A percentile compares a stretch with the other conserved stretches of the same genome.
Conservation (phyloP, 2,329 filamentous ascomycete genomes). For the Colletotrichum gigasporum region DNA sequence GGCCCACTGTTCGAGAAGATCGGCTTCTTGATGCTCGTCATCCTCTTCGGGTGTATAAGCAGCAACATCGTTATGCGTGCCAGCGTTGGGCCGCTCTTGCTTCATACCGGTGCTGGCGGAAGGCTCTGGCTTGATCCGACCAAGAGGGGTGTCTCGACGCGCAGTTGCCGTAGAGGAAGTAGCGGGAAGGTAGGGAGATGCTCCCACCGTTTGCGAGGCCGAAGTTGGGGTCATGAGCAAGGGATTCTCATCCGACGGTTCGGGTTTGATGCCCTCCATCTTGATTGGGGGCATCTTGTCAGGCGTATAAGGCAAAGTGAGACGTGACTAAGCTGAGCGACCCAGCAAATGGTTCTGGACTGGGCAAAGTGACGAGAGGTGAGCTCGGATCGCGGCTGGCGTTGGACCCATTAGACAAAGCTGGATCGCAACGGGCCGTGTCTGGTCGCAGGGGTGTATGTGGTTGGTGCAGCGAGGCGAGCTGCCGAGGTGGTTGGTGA, state of each 20-base stretch:
- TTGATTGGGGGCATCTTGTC: conserved; percentile 11
- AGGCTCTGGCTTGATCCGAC: neutral
- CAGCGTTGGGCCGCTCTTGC: neutral
- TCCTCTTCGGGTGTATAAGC: neutral
- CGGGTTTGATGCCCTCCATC: neutral
- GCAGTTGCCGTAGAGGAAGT: neutral
- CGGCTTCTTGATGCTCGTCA: neutral
- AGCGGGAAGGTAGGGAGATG: neutral
- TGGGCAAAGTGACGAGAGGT: too few species aligned
- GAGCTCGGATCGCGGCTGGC: neutral
- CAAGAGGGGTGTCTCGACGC: neutral
- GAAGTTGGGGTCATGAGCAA: neutral
- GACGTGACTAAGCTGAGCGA: neutral
- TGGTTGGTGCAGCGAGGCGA: neutral
- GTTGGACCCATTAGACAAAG: neutral
- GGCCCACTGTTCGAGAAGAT: conserved; percentile 11
- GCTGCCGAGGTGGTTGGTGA: neutral
- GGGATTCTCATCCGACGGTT: neutral
- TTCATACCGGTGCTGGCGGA: neutral
- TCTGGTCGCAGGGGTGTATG: neutral
- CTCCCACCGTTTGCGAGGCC: neutral
- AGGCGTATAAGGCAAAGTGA: neutral
- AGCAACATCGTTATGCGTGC: neutral
- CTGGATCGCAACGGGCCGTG: neutral
- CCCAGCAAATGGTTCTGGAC: neutral